Evolutionary conservation across 192 early-diverging fungal species (phyloP), one percentile per base, ranked within the genome.

Genomic region (Coemansia asiatica): DNA sequence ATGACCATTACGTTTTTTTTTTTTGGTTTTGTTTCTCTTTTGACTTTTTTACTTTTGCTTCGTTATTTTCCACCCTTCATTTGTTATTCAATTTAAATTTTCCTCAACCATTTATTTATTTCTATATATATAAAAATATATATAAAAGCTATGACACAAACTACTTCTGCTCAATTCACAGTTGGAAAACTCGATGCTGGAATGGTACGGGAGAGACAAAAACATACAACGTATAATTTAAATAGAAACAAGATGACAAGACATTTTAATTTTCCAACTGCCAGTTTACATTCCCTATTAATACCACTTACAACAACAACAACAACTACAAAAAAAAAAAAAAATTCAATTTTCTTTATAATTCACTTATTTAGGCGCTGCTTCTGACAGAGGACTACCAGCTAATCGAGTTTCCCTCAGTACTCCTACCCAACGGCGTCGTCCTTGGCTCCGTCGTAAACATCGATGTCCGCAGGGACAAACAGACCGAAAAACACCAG

Each of bases 331-430:
- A 23, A 53, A 2, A 53, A 19, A 13, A 44, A 44, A 5, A 44
- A 51, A 51, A 6, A 22, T 25, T 4, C 23, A 25, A 2, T 26
- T 23, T 6, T 10, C 21, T 62, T 1, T 50, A 18, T 50, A 26
- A 35, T 47, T n/a, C 50, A 22, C 19, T 6, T 16, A 51, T 16
- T 3, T 71, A 71, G 69, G 92, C 94, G 28, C 92, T 95, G 69
- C 85, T 99, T 44, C 82, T 99, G 49, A 98, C 97, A 26, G 95
- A 94, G 68, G 93, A 97, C 76, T 93, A 99, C 85, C 97, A 99
- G 82, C 85, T 97, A 21, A 95, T 99, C 62, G 97, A 99, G 79
- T 98, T 99, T 68, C 97, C 97, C 2, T 91, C 97, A 7, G 83
- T 95, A 10, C 91, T 99, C 23, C 84, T 99, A 51, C 97, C 97